These are phyloP conservation scores for Sophora flavescens DNA, from an alignment of 306 rosid genomes.

Conservation along the genomic window DNA sequence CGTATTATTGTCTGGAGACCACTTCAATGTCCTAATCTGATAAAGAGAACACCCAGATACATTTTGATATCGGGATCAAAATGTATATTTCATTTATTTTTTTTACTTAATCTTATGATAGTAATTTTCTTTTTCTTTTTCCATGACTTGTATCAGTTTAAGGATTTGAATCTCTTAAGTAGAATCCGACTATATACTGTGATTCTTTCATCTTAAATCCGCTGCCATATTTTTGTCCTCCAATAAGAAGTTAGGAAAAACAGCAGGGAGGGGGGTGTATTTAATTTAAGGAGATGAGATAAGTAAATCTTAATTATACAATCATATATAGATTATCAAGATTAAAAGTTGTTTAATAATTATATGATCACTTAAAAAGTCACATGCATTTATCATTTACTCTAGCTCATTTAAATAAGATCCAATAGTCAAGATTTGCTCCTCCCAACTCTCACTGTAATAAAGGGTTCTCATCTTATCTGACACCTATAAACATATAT, in stretches of 20 bases:
- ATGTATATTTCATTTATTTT: slow-evolving; percentile 4
- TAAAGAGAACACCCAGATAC: slow-evolving; percentile 4
- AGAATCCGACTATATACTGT: not conserved
- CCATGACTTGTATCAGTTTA: not conserved
- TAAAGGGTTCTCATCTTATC: no score
- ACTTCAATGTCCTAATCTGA: not conserved
- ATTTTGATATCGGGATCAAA: not conserved
- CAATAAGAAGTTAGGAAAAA: not conserved
- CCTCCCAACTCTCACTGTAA: no score
- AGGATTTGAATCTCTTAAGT: not conserved
- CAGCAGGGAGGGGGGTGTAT: not conserved
- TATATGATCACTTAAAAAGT: no score
- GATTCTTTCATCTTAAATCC: slow-evolving; percentile 5
- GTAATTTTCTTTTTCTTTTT: not conserved
- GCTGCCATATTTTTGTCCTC: not conserved
- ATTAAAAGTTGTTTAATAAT: no score
- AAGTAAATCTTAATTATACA: no score
- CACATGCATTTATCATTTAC: no score
- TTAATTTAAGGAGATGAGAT: no score
- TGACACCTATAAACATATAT: no score
- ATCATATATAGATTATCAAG: no score
- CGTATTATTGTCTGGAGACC: not conserved
- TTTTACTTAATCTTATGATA: not conserved
- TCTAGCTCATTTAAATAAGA: no score
- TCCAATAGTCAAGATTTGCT: no score